Evolutionary conservation across 1,139 yeast species (phyloP).

Genomic region (Suhomyces ambrosiae): DNA sequence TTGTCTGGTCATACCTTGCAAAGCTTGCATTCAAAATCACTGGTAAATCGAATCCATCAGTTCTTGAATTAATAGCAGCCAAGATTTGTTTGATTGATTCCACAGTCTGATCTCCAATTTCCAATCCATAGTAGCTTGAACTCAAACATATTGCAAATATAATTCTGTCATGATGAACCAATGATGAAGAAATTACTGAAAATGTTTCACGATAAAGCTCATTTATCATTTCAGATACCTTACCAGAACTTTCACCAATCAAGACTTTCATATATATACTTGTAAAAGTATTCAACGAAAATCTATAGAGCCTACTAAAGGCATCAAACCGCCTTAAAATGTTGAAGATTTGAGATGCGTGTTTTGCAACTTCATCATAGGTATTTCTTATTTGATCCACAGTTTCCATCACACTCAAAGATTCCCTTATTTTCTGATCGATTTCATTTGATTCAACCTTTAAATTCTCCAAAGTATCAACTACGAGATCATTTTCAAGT

Average conservation of each 20-base stretch:
- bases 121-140: slow-evolving; percentile 27
- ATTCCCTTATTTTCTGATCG: slow-evolving; percentile 54
- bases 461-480: slow-evolving; percentile 62
- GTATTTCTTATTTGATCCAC: slow-evolving; percentile 51
- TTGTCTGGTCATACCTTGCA: slow-evolving; percentile 12
- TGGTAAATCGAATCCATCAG: slow-evolving; percentile 4
- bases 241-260: slow-evolving; percentile 5
- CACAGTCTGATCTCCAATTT: slow-evolving; percentile 29
- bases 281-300: slow-evolving; percentile 54
- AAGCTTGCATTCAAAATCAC: slow-evolving; percentile 13
- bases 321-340: slow-evolving; percentile 45
- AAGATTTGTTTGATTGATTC: slow-evolving; percentile 18
- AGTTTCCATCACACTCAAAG: slow-evolving; percentile 53
- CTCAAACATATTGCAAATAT: slow-evolving; percentile 47
- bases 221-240: slow-evolving; percentile 14
- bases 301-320: slow-evolving; percentile 57
- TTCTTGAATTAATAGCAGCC: slow-evolving; percentile 2
- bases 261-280: slow-evolving; percentile 45
- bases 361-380: slow-evolving; percentile 57
- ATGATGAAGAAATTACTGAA: slow-evolving; percentile 48
- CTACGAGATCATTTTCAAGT: slow-evolving; percentile 64
- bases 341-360: slow-evolving; percentile 53
- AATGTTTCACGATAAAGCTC: slow-evolving; percentile 47
- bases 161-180: slow-evolving; percentile 51
- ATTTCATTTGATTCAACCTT: slow-evolving; percentile 65